Percentiles rank a stretch among this genome's conserved stretches.
Conservation (phyloP, 768 basidiomycete genomes). For the Ramaria rubella region DNA sequence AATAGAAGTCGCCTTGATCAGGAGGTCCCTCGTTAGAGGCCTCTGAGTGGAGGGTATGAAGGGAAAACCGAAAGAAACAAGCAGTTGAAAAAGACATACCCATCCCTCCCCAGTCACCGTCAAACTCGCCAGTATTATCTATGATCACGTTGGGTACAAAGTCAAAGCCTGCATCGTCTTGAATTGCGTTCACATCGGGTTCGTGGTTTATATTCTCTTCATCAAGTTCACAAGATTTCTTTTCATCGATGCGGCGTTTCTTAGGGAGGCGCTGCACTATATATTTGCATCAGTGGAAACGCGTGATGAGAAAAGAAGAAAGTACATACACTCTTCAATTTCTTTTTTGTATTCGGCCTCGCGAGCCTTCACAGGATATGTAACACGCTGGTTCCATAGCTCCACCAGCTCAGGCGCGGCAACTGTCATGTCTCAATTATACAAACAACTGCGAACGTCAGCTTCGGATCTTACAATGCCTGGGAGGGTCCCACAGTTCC, state of each 20-base stretch:
- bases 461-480: conserved; percentile 42
- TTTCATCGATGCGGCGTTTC: not conserved
- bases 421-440: conserved; percentile 36
- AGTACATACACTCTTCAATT: conserved; percentile 2
- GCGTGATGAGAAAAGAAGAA: not conserved
- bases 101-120: not conserved
- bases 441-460: not conserved
- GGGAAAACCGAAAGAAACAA: not conserved
- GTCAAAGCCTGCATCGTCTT: not conserved
- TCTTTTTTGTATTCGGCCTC: conserved; percentile 4
- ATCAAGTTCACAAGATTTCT: not conserved
- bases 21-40: not conserved
- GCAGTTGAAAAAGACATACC: not conserved
- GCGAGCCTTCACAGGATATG: not conserved
- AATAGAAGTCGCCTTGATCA: conserved; percentile 13
- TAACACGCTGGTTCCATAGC: conserved; percentile 51
- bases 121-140: not conserved
- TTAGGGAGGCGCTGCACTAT: not conserved
- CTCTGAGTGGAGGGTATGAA: not conserved
- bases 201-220: not conserved
- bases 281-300: not conserved
- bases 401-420: conserved; percentile 57
- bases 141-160: not conserved
- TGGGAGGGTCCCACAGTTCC: conserved; percentile 62
- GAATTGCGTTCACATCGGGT: not conserved